phyloP scores from a whole-genome alignment of 345 rosid genomes.

The Gossypioides kirkii region DNA sequence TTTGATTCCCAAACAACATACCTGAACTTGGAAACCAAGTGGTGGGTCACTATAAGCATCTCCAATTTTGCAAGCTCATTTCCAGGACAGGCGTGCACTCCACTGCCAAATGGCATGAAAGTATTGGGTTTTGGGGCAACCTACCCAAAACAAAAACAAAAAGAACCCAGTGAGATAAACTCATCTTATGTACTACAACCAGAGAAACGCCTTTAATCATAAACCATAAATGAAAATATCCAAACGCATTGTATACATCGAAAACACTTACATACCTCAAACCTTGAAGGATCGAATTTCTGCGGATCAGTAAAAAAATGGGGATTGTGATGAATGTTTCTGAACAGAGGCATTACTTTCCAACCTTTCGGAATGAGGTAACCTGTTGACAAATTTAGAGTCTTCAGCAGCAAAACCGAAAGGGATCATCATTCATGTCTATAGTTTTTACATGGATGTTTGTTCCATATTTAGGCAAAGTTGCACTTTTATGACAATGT shows the following conservation, averaged over 20 bases:
- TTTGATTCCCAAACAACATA: constrained; percentile 14
- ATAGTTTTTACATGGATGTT: background rate
- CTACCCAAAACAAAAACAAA: constrained; percentile 19
- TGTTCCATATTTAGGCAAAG: background rate
- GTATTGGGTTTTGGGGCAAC: constrained; percentile 58
- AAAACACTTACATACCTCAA: constrained; percentile 42
- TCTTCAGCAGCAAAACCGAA: background rate
- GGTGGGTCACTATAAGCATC: constrained; percentile 62
- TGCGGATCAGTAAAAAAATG: constrained; percentile 56
- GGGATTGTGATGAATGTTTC: constrained; percentile 69
- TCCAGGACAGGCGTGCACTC: constrained; percentile 74
- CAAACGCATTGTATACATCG: background rate
- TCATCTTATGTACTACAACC: background rate
- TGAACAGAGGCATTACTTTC: constrained; percentile 80
- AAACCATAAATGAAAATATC: constrained; percentile 6
- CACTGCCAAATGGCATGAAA: constrained; percentile 73
- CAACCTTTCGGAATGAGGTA: constrained; percentile 75
- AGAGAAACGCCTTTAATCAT: background rate
- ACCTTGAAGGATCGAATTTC: constrained; percentile 63
- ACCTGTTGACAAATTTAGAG: constrained; percentile 33
- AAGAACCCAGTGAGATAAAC: background rate
- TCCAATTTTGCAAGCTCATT: constrained; percentile 80
- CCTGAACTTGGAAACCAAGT: constrained; percentile 64
- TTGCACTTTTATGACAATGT: background rate
- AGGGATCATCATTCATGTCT: background rate